Percentiles rank a stretch among this genome's conserved stretches.
Conservation (phyloP, 1,139 yeast genomes). For the Pichia sp. region DNA sequence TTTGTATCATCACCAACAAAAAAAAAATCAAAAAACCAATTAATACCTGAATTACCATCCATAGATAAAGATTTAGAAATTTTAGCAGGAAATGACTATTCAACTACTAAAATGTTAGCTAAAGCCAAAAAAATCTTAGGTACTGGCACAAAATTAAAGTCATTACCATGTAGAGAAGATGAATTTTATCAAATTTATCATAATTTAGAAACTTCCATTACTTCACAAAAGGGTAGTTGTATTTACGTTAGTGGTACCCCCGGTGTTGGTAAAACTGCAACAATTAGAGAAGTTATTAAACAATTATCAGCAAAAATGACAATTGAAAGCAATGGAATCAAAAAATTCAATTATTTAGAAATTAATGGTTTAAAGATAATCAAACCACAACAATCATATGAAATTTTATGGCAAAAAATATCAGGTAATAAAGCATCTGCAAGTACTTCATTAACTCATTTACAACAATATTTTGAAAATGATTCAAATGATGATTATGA, state of each 20-base stretch:
- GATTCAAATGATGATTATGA: neutral
- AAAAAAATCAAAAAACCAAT: slow-evolving; percentile 11
- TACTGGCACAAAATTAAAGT: slow-evolving; percentile 54
- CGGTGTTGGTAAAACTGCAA: slow-evolving; percentile 96
- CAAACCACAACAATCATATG: slow-evolving; percentile 83
- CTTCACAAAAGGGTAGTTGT: slow-evolving; percentile 71
- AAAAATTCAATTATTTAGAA: slow-evolving; percentile 70
- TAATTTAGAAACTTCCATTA: slow-evolving; percentile 70
- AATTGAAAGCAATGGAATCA: slow-evolving; percentile 39
- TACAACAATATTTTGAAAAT: slow-evolving; percentile 44
- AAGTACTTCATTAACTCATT: slow-evolving; percentile 51
- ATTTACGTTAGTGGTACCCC: slow-evolving; percentile 94
- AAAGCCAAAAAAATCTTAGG: slow-evolving; percentile 56
- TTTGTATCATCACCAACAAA: slow-evolving; percentile 27
- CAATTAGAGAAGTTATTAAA: slow-evolving; percentile 76
- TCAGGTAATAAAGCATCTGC: slow-evolving; percentile 59
- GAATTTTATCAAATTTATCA: slow-evolving; percentile 73
- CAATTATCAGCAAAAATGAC: slow-evolving; percentile 42
- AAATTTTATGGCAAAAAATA: slow-evolving; percentile 70
- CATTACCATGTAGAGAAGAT: slow-evolving; percentile 82
- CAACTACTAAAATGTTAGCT: slow-evolving; percentile 34
- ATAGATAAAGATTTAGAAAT: slow-evolving; percentile 13
- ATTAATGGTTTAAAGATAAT: slow-evolving; percentile 85
- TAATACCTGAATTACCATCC: slow-evolving; percentile 15
- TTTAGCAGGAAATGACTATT: slow-evolving; percentile 10